These are phyloP conservation scores for Thelonectria rubi DNA, from an alignment of 2,329 filamentous ascomycete species.

Conservation along the genomic window DNA sequence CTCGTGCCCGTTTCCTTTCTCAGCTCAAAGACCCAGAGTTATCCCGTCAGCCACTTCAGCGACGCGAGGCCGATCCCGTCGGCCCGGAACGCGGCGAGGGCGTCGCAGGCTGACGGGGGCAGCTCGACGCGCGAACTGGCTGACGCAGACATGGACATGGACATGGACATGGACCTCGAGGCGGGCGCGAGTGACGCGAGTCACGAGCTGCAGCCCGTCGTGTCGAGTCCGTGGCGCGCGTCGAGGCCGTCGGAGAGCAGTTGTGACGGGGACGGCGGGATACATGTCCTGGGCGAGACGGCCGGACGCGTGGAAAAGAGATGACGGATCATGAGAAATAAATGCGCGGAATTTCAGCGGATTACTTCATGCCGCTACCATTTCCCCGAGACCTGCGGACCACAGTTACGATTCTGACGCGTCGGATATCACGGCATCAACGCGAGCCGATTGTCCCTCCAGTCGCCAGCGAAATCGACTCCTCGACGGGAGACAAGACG, in stretches of 20 bases:
- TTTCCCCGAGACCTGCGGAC: not conserved
- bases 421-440: too few species aligned
- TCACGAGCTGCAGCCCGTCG: not conserved
- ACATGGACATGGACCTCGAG: not conserved
- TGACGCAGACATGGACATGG: not conserved
- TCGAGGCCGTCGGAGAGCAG: not conserved
- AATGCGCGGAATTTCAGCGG: not conserved
- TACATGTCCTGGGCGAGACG: not conserved
- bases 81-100: not conserved
- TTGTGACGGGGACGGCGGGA: not conserved
- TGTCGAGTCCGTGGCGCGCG: not conserved
- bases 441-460: too few species aligned
- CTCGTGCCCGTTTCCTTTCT: slow-evolving; percentile 2
- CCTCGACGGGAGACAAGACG: too few species aligned
- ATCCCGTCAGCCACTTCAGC: slow-evolving; percentile 1
- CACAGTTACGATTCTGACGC: too few species aligned
- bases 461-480: too few species aligned
- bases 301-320: not conserved
- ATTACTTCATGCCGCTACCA: not conserved
- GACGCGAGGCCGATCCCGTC: not conserved
- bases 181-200: not conserved
- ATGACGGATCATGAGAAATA: not conserved
- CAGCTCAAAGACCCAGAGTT: not conserved
- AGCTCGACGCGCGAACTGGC: not conserved
- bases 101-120: not conserved